A percentile compares a stretch with the other conserved stretches of the same genome.
Evolutionary conservation across 208 protist genomes (phyloP).

Genomic region (Herpetomonas muscarum): DNA sequence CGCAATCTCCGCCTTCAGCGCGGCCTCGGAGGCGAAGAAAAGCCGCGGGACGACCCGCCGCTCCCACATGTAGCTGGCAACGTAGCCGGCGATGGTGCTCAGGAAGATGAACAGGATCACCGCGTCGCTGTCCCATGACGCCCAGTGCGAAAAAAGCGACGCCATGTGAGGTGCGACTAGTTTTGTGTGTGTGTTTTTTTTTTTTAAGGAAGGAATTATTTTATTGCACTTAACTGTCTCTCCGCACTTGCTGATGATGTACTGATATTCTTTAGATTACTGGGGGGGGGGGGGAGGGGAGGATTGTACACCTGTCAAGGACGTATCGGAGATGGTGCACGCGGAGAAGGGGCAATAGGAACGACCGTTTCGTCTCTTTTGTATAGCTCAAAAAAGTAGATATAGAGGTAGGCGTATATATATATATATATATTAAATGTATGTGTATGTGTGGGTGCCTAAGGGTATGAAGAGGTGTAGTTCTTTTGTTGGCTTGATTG

Average conservation of each 20-base stretch:
- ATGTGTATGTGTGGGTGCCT: not conserved
- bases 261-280: no score
- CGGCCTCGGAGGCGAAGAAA: slow-evolving; percentile 38
- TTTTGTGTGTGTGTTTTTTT: not conserved
- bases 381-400: not conserved
- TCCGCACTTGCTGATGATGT: no score
- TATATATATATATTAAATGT: slow-evolving; percentile 4
- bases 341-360: no score
- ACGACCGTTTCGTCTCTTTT: no score
- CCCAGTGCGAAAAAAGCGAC: not conserved
- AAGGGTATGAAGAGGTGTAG: no score
- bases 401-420: not conserved
- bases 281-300: no score
- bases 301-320: no score
- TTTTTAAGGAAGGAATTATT: slow-evolving; percentile 2
- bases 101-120: slow-evolving; percentile 26
- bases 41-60: slow-evolving; percentile 21
- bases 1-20: slow-evolving; percentile 30
- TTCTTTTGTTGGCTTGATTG: no score
- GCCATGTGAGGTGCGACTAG: not conserved
- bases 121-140: slow-evolving; percentile 5
- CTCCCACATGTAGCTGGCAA: slow-evolving; percentile 37
- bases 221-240: no score
- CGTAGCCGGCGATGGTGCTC: slow-evolving; percentile 26
- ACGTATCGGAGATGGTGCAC: no score